phyloP scores from a whole-genome alignment of 1,139 yeast species.

The Candida glucosophila region DNA sequence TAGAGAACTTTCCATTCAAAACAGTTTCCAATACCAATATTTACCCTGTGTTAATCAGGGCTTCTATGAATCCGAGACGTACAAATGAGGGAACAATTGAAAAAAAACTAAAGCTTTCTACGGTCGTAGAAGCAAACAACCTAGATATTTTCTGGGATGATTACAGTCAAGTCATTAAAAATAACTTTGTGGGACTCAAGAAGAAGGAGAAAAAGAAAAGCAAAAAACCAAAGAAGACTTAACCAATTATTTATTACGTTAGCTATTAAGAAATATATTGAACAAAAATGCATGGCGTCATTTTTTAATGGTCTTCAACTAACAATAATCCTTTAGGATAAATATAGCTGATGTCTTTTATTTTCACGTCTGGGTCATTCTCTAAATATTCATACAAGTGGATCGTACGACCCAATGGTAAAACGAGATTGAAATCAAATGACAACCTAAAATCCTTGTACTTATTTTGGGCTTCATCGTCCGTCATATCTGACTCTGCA shows the following conservation, averaged over 20 bases:
- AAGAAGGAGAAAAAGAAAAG: slow-evolving; percentile 46
- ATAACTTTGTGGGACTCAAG: slow-evolving; percentile 45
- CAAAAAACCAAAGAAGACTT: slow-evolving; percentile 23
- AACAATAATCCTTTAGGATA: slow-evolving; percentile 38
- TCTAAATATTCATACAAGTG: slow-evolving; percentile 18
- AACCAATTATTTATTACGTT: slow-evolving; percentile 9
- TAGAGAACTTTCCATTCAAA: slow-evolving; percentile 8
- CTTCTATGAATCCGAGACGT: slow-evolving; percentile 41
- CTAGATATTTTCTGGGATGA: slow-evolving; percentile 64
- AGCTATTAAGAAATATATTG: slow-evolving; percentile 1
- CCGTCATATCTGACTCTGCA: slow-evolving; percentile 23
- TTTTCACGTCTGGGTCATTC: slow-evolving; percentile 6
- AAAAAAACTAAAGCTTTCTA: slow-evolving; percentile 50
- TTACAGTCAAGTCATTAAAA: slow-evolving; percentile 55
- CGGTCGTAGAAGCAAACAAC: slow-evolving; percentile 50
- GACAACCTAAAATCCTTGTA: slow-evolving; percentile 17
- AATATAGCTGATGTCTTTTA: slow-evolving; percentile 23
- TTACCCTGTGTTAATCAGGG: slow-evolving; percentile 46
- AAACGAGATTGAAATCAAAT: slow-evolving; percentile 24
- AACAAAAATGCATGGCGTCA: background rate
- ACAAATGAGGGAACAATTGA: slow-evolving; percentile 13
- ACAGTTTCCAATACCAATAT: too few relatives aligned
- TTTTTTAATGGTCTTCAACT: slow-evolving; percentile 21
- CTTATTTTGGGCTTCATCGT: slow-evolving; percentile 11
- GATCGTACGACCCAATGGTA: slow-evolving; percentile 34